These are phyloP conservation scores for Jatropha curcas DNA, from an alignment of 345 rosid genomes.

Conservation along the genomic window DNA sequence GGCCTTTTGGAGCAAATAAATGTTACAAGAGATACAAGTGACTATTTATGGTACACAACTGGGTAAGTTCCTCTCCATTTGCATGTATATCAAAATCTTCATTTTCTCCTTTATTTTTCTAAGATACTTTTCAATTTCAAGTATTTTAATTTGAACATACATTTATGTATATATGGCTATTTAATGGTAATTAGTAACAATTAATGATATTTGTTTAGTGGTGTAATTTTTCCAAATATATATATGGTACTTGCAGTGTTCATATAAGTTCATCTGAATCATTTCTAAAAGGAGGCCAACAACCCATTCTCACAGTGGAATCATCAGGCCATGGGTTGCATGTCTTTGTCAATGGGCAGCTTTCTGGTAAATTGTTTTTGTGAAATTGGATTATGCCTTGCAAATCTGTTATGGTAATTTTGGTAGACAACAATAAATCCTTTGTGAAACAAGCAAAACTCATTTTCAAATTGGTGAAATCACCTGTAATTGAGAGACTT, in stretches of 20 bases:
- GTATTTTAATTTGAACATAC: too few relatives aligned
- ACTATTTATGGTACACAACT: constrained; percentile 35
- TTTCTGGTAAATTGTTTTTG: constrained; percentile 19
- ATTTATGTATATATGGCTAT: too few relatives aligned
- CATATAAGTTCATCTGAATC: constrained; percentile 49
- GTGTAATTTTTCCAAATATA: not conserved
- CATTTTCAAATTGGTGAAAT: too few relatives aligned
- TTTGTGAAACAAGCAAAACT: too few relatives aligned
- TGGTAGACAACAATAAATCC: too few relatives aligned
- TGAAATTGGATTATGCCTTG: not conserved
- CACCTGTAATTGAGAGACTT: too few relatives aligned
- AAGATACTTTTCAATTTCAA: too few relatives aligned
- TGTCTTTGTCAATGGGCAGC: constrained; percentile 31
- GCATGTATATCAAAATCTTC: too few relatives aligned
- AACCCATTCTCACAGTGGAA: constrained; percentile 32
- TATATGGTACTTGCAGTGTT: constrained; percentile 35
- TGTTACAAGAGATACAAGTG: constrained; percentile 31
- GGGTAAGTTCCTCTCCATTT: constrained; percentile 9
- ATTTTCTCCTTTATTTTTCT: too few relatives aligned
- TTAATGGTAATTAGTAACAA: too few relatives aligned
- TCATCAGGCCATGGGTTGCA: constrained; percentile 34
- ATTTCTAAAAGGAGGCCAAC: constrained; percentile 42
- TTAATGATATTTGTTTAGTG: not conserved
- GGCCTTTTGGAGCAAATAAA: constrained; percentile 35
- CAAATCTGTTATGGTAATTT: too few relatives aligned